phyloP scores from a whole-genome alignment of 768 basidiomycete species.

The Rhodotorula graminis region DNA sequence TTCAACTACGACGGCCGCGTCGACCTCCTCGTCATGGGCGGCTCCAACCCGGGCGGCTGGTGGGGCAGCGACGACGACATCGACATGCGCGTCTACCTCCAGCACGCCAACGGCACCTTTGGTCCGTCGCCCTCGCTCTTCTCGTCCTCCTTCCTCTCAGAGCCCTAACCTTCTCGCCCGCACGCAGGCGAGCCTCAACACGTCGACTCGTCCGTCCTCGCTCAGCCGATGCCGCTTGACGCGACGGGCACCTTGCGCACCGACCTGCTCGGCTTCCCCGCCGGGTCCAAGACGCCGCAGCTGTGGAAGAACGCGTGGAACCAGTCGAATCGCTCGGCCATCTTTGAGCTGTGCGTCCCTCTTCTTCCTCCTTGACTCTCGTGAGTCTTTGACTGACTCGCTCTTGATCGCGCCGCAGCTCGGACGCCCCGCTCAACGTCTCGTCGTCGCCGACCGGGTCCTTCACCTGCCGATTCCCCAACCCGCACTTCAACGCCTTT shows the following conservation, averaged over 20 bases:
- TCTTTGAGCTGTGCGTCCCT: slow-evolving; percentile 64
- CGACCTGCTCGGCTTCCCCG: slow-evolving; percentile 69
- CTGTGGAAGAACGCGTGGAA: slow-evolving; percentile 82
- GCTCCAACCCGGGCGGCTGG: slow-evolving; percentile 52
- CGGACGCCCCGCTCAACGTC: slow-evolving; percentile 33
- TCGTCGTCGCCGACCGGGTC: not conserved
- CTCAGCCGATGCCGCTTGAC: slow-evolving; percentile 84
- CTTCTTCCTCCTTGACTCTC: not conserved
- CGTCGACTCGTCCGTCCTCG: slow-evolving; percentile 60
- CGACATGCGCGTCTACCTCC: slow-evolving; percentile 67
- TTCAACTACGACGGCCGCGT: slow-evolving; percentile 87
- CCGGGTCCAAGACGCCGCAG: slow-evolving; percentile 51
- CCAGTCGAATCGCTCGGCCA: slow-evolving; percentile 53
- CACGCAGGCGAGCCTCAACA: slow-evolving; percentile 16
- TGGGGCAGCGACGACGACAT: slow-evolving; percentile 50
- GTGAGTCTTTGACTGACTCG: not conserved
- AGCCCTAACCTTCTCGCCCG: too few relatives aligned
- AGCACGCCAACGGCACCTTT: slow-evolving; percentile 48
- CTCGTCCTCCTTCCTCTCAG: not conserved
- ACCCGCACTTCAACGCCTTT: slow-evolving; percentile 90
- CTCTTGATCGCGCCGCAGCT: slow-evolving; percentile 4
- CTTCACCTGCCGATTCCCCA: slow-evolving; percentile 62
- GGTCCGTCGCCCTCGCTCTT: slow-evolving; percentile 8
- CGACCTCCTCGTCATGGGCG: slow-evolving; percentile 82
- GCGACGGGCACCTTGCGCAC: slow-evolving; percentile 82